phyloP scores from a whole-genome alignment of 169 alveolate genomes.

The Eimeria sp. region DNA sequence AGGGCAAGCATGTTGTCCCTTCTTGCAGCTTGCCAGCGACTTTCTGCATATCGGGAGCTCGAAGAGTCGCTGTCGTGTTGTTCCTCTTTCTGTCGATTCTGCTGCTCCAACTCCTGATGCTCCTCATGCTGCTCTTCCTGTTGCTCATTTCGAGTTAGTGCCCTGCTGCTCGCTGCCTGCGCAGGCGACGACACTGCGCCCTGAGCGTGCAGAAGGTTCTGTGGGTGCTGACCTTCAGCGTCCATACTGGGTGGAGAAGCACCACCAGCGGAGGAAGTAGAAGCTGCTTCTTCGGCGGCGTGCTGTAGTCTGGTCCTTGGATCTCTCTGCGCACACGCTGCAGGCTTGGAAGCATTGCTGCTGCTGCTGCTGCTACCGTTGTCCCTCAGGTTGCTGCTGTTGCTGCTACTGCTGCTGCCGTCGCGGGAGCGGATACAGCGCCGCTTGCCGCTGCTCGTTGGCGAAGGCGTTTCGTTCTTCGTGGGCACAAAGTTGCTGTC shows the following conservation, averaged over 20 bases:
- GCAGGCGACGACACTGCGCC: background rate
- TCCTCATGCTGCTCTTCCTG: background rate
- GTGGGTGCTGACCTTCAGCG: background rate
- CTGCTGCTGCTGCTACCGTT: background rate
- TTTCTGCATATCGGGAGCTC: background rate
- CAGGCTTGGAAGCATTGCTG: background rate
- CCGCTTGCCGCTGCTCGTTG: slow-evolving; percentile 1
- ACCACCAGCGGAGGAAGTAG: background rate
- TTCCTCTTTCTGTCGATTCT: background rate
- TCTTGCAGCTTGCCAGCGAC: background rate
- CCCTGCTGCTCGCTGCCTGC: background rate
- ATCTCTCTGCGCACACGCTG: background rate
- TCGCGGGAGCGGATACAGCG: background rate
- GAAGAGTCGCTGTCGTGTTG: background rate
- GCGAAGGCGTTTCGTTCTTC: background rate
- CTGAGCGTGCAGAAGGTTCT: background rate
- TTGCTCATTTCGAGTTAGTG: too few species aligned
- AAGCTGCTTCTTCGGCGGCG: background rate
- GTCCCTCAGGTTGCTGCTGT: background rate
- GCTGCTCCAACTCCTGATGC: too few species aligned
- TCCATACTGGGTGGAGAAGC: background rate
- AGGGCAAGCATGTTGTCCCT: background rate
- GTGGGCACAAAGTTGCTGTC: background rate
- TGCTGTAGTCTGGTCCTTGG: background rate
- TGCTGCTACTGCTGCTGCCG: slow-evolving; percentile 13